Percentiles rank a stretch among this genome's conserved stretches.
Evolutionary conservation across 2,329 filamentous ascomycete species (phyloP).

Genomic region (Claviceps digitariae): DNA sequence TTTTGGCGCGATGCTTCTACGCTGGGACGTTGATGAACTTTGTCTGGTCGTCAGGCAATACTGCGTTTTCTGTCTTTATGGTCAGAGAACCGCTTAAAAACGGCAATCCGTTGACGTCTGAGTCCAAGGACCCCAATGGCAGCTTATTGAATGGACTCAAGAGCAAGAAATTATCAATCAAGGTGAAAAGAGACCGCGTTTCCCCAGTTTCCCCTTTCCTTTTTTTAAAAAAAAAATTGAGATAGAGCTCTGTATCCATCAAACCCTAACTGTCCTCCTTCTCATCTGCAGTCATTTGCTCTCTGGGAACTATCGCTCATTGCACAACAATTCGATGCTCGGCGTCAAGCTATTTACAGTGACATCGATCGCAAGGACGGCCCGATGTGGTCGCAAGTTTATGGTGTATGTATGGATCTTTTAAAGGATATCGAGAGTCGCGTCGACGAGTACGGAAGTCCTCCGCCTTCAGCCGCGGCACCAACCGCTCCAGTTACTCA

Average conservation of each 20-base stretch:
- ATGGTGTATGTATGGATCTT: constrained; percentile 52
- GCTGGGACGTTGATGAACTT: constrained; percentile 55
- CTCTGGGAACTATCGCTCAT: constrained; percentile 86
- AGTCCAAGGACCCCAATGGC: constrained; percentile 83
- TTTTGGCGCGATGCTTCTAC: constrained; percentile 41
- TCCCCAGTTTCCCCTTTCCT: background rate
- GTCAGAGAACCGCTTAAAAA: constrained; percentile 72
- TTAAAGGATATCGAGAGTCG: constrained; percentile 54
- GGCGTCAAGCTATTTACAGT: constrained; percentile 68
- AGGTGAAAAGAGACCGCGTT: constrained; percentile 31
- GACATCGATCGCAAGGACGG: constrained; percentile 76
- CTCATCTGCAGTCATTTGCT: constrained; percentile 52
- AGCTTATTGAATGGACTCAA: constrained; percentile 75
- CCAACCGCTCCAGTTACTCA: constrained; percentile 15
- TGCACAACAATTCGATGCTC: constrained; percentile 56
- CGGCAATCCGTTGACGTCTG: constrained; percentile 66
- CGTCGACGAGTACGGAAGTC: constrained; percentile 47
- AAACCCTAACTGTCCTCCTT: too few species aligned
- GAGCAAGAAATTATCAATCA: constrained; percentile 66
- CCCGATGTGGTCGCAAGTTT: constrained; percentile 70
- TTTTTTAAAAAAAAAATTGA: too few species aligned
- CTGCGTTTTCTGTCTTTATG: constrained; percentile 68
- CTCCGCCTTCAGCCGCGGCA: constrained; percentile 20
- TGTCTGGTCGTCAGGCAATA: constrained; percentile 66
- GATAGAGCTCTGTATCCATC: too few species aligned